Percentiles rank a stretch among this genome's conserved stretches.
Conservation (phyloP, 2,329 filamentous ascomycete species). For the Ceratocystiopsis minuta region DNA sequence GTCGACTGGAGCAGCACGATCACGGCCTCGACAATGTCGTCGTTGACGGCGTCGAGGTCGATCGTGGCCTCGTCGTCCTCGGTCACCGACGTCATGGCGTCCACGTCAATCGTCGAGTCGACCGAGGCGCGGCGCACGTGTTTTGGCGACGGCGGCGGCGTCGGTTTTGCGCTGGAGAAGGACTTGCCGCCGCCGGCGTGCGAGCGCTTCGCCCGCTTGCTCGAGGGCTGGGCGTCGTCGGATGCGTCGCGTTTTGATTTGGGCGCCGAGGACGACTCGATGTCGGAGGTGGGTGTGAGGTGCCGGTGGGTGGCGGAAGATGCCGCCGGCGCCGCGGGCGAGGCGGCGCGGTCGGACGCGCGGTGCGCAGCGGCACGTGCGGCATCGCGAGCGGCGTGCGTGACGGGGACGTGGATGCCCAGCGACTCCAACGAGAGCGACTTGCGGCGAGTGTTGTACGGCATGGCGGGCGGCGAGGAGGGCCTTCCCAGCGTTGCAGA, state of each 20-base stretch:
- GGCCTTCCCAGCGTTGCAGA: not conserved
- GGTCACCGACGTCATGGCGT: no score
- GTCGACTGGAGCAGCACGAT: slow-evolving; percentile 79
- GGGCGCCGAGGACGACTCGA: slow-evolving; percentile 3
- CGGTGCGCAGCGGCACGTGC: slow-evolving; percentile 16
- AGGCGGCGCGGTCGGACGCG: slow-evolving; percentile 8
- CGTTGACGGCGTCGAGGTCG: slow-evolving; percentile 70
- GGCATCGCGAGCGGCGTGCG: slow-evolving; percentile 39
- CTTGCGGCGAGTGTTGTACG: slow-evolving; percentile 93
- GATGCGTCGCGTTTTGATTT: not conserved
- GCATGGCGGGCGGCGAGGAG: slow-evolving; percentile 39
- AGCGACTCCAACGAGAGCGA: slow-evolving; percentile 83
- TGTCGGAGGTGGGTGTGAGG: not conserved
- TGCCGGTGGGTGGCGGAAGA: not conserved
- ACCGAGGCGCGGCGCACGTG: slow-evolving; percentile 20
- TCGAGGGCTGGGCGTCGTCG: slow-evolving; percentile 19
- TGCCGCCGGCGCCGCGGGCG: slow-evolving; percentile 9
- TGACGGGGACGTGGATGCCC: slow-evolving; percentile 70
- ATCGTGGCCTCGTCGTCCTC: slow-evolving; percentile 30
- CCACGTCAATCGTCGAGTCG: slow-evolving; percentile 17
- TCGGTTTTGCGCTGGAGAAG: slow-evolving; percentile 24
- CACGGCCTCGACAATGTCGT: slow-evolving; percentile 86
- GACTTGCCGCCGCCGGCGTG: slow-evolving; percentile 31
- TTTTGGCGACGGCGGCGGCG: slow-evolving; percentile 61
- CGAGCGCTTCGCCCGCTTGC: slow-evolving; percentile 62